Conservation (phyloP, 208 protist species). For the Trypanosoma lewisi region DNA sequence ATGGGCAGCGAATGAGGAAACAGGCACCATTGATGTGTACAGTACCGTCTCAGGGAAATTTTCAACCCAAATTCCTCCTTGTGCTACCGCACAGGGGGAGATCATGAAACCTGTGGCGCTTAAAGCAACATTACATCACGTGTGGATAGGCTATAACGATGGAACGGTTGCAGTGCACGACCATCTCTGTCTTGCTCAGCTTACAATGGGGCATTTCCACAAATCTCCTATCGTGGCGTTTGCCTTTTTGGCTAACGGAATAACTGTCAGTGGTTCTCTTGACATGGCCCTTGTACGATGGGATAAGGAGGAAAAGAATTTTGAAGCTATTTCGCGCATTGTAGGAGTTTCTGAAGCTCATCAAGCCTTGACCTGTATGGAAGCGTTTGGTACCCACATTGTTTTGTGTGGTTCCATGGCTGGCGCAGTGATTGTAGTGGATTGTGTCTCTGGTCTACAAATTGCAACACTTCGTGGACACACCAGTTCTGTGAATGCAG, state of each 20-base stretch:
- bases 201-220: constrained; percentile 72
- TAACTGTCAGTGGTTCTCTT: constrained; percentile 63
- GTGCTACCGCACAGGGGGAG: not conserved
- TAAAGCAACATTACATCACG: constrained; percentile 49
- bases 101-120: constrained; percentile 32
- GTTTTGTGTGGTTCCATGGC: constrained; percentile 65
- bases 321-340: constrained; percentile 72
- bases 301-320: constrained; percentile 65
- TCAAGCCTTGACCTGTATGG: constrained; percentile 31
- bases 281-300: constrained; percentile 79
- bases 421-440: constrained; percentile 46
- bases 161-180: constrained; percentile 81
- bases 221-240: constrained; percentile 39
- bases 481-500: constrained; percentile 46
- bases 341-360: constrained; percentile 24
- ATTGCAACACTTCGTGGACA: constrained; percentile 55
- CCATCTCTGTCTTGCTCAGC: constrained; percentile 49
- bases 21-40: constrained; percentile 59
- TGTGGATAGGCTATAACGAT: constrained; percentile 77
- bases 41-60: constrained; percentile 59
- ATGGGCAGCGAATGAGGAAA: constrained; percentile 54
- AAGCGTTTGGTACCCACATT: constrained; percentile 27
- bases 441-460: constrained; percentile 43
- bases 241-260: constrained; percentile 33
- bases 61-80: constrained; percentile 23